Evolutionary conservation across 2,329 filamentous ascomycete species (phyloP), one percentile per base, ranked within the genome.

Genomic region (Colletotrichum falcatum): DNA sequence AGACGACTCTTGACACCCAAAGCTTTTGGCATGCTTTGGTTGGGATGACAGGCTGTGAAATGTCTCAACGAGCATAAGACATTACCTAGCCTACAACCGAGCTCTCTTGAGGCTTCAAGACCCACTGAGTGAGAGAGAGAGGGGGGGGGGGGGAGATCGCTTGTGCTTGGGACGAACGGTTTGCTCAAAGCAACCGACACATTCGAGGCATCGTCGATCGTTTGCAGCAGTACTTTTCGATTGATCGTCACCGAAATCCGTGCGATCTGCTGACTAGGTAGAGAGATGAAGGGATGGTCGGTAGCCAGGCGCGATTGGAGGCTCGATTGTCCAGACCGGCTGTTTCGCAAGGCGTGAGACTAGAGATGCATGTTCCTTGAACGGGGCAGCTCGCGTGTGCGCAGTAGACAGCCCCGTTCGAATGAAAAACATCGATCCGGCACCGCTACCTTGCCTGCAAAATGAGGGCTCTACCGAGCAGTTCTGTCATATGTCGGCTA

Each of bases 141-240:
- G 30, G 30, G 49, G 20, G 51, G 56, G 63, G 42, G 44, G 42
- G 35, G 20, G 51, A 56, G 63, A 53, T 35, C 23, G 51, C 39
- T 46, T 54, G 37, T 44, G 64, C 58, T 67, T 67, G 58, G 64
- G 64, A 67, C 23, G 64, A 70, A 70, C 58, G 62, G 44, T 48
- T 53, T 42, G n/a, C 53, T 55, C 39, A 11, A 37, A 20, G 20
- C 26, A 49, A 26, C 59, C 59, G 8, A 39, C 26, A 23, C 18
- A 46, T 12, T 30, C 30, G 64, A 59, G 48, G 46, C 23, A 16
- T 23, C 18, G n/a, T 66, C 63, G 49, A 66, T 61, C 49, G n/a
- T 66, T 35, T 37, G 35, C 53, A 42, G 42, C 23, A 30, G n/a
- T 9, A 35, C 26, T 42, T 37, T 23, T 7, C 26, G 23, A 44